These are phyloP conservation scores for Pichia exigua DNA, from an alignment of 805 yeast genomes.

Conservation along the genomic window DNA sequence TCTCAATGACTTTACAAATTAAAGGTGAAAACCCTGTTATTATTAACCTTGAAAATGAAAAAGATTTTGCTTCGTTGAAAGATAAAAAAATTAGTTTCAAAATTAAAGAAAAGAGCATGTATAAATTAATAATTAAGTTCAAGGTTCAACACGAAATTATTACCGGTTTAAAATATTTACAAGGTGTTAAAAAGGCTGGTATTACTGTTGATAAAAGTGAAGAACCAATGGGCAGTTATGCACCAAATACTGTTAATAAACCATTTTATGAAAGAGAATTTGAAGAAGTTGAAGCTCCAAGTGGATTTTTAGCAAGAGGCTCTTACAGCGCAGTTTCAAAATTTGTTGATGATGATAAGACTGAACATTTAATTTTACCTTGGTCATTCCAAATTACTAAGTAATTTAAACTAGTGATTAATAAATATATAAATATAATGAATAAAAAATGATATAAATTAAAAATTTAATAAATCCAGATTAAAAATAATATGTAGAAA, in stretches of 20 bases:
- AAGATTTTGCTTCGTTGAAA: constrained; percentile 48
- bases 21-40: constrained; percentile 63
- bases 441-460: not conserved
- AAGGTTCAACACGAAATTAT: constrained; percentile 77
- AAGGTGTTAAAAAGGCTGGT: constrained; percentile 78
- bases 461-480: not conserved
- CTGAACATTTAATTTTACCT: constrained; percentile 61
- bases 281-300: constrained; percentile 83
- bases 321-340: constrained; percentile 72
- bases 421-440: not conserved
- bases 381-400: constrained; percentile 85
- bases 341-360: constrained; percentile 81
- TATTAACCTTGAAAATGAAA: constrained; percentile 55
- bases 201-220: constrained; percentile 79
- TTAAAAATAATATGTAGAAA: not conserved
- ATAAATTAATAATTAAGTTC: constrained; percentile 66
- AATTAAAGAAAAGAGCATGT: constrained; percentile 71
- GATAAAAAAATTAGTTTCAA: constrained; percentile 51
- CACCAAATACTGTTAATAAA: constrained; percentile 76
- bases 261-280: constrained; percentile 66
- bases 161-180: constrained; percentile 83
- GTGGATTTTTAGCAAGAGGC: constrained; percentile 85
- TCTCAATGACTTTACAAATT: constrained; percentile 64
- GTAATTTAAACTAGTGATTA: constrained; percentile 5
- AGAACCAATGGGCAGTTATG: constrained; percentile 85